Evolutionary conservation across 176 grass and related monocot genomes (phyloP), one percentile per base, ranked within the genome.

Genomic region (Alloteropsis semialata): DNA sequence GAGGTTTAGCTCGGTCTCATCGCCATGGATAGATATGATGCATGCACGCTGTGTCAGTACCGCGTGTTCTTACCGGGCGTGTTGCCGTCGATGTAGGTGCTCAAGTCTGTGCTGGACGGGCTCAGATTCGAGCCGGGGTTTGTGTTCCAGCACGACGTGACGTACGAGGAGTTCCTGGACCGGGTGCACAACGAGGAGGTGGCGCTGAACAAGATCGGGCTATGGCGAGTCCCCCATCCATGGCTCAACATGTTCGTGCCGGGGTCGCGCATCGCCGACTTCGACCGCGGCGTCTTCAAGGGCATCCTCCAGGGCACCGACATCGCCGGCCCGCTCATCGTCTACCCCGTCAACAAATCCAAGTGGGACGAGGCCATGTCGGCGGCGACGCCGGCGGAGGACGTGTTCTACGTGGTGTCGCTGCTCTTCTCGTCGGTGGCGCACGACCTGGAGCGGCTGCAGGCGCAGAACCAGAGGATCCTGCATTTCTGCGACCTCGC

Each of bases 291-390:
- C 63, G 91, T 97, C 51, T 93, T 94, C 82, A 87, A 45, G 64
- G 84, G 89, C 34, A 86, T 97, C 46, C 84, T 97, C 41, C 81
- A 87, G 27, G 79, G 84, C 80, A 88, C 72, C 57, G 44, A 84
- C 17, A 64, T 88, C 86, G 33, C 68, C 33, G 94, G 91, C 0
- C 86, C 89, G 2, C 70, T 97, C 80, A 39, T 91, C 25, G 58
- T 97, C 25, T 94, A 93, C 80, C 94, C 94, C 1, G 14, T 97
- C 49, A 97, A 97, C 87, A 93, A 80, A 75, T 67, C 71, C 84
- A 91, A 76, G 93, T 99, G 93, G 93, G 89, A 96, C 57, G 80
- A 75, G 46, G 16, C 5, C 42, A 96, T 92, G 97, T 92, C 91
- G 28, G 89, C 85, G 22, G 87, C 84, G 89, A 85, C 89, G 67